Evolutionary conservation across 23 red algal genomes (phyloP), one percentile per base, ranked within the genome.

Genomic region (Gracilariopsis chorda): DNA sequence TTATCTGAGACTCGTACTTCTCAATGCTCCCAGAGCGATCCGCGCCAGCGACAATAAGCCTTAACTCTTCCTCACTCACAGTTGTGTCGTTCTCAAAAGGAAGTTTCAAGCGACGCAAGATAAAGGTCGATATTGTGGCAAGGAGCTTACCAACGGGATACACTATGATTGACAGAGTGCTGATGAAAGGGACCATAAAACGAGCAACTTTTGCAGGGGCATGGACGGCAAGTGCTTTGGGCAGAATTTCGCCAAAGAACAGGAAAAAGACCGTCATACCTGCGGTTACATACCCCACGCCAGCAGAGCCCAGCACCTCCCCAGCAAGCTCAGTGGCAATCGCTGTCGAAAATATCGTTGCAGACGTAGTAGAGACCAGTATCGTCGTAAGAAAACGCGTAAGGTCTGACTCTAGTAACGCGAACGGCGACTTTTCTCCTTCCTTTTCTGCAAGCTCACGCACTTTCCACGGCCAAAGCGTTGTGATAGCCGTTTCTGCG

Each of bases 221-320:
- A 82, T 94, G 94, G 17, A 99, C 93, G 13, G 97, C 97, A 29
- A 99, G 62, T 10, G 93, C 87, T 68, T 99, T 99, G 11, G 97
- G 97, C 12, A 99, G 77, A 39, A 99, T 99, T 78, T 99, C 97
- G 9, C 97, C 97, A 51, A 99, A 96, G 60, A 99, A 99, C 77
- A 99, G 63, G 71, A 99, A 95, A 37, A 99, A 86, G 14, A 99
- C 72, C 5, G 97, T 99, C 65, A 99, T 75, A 2, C 75, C 79
- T 2, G 83, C 93, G 8, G 93, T 99, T 47, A 94, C 93, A 59
- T 96, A 96, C 9, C 83, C 96, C 25, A 99, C 90, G 14, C 76
- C 82, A 21, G 84, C 78, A 39, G 92, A 46, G 46, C 97, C 97
- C n/a, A 99, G 91, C 13, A 99, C 42, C 51, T 82, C 83, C 14